A percentile compares a stretch with the other conserved stretches of the same genome.
phyloP scores from a whole-genome alignment of 306 rosid species.

The Pueraria montana region DNA sequence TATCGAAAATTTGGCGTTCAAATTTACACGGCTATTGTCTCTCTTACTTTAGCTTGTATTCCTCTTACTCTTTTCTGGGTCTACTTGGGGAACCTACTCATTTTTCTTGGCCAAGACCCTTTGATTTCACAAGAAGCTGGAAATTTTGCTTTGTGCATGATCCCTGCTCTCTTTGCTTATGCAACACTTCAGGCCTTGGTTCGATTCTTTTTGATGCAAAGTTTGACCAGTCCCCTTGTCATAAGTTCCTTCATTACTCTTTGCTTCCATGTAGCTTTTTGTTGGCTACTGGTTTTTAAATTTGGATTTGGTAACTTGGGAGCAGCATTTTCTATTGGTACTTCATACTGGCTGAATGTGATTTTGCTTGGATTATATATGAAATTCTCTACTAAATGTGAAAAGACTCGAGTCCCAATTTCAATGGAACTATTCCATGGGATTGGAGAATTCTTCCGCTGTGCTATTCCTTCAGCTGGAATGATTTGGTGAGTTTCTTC shows the following conservation, averaged over 20 bases:
- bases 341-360: conserved; percentile 87
- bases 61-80: conserved; percentile 77
- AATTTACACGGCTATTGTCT: conserved; percentile 65
- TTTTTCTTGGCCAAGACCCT: conserved; percentile 85
- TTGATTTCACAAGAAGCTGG: conserved; percentile 79
- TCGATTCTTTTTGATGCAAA: conserved; percentile 74
- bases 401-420: conserved; percentile 61
- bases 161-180: conserved; percentile 86
- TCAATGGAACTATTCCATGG: conserved; percentile 72
- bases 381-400: conserved; percentile 61
- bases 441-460: conserved; percentile 65
- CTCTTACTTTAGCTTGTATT: conserved; percentile 63
- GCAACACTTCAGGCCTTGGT: conserved; percentile 71
- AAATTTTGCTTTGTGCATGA: conserved; percentile 64
- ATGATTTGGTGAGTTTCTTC: conserved; percentile 74
- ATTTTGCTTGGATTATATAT: conserved; percentile 65
- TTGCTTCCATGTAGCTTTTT: conserved; percentile 68
- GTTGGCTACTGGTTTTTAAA: conserved; percentile 81
- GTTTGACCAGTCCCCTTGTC: conserved; percentile 68
- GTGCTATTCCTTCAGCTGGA: conserved; percentile 79
- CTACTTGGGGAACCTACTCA: conserved; percentile 62
- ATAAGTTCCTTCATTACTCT: conserved; percentile 60
- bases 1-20: conserved; percentile 66
- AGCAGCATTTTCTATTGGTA: conserved; percentile 79
- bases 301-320: conserved; percentile 69